Evolutionary conservation across 768 basidiomycete species (phyloP), one percentile per base, ranked within the genome.

Genomic region (Psilocybe cubensis): DNA sequence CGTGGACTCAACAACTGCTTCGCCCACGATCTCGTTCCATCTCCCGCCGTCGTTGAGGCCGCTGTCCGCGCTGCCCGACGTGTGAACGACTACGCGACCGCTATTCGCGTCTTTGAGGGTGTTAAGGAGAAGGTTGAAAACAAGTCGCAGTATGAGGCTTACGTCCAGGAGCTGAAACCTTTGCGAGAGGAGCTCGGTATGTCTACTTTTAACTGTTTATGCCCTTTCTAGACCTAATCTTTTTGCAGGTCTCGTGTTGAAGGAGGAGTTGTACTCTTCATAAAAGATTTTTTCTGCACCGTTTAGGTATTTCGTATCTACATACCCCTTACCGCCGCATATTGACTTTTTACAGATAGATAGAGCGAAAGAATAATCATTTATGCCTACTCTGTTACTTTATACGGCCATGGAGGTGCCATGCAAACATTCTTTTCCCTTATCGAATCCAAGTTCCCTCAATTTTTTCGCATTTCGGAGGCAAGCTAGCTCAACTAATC

Each of bases 1-100:
- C 92, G 97, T 49, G 97, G 97, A 35, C 81, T 99, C 68, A 98
- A 99, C 83, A 99, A 99, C 83, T 98, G 96, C 80, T 99, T 99
- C 72, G 93, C 97, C 2, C 96, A 98, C 74, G 97, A 99, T 74
- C 85, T 97, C 61, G 95, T 97, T 12, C 94, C 94, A 4, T 84
- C 92, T 1, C 84, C 92, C 24, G 72, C 79, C 53, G 92, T 96
- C 66, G 77, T 96, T 53, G 93, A 95, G 76, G 91, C 92, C 61
- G 94, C 94, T 24, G 78, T 96, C 60, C 85, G 87, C 52, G 94
- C 95, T 55, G 86, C 92, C 20, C 82, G 97, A 63, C 86, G 95
- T 63, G 94, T 97, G 59, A 89, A 99, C 76, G 96, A 98, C 83
- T 98, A 92, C 74, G 89, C 96, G 41, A 99, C 97, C 38, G 96